Evolutionary conservation across 495 filamentous ascomycete genomes (phyloP).

Genomic region (Neurospora intermedia): DNA sequence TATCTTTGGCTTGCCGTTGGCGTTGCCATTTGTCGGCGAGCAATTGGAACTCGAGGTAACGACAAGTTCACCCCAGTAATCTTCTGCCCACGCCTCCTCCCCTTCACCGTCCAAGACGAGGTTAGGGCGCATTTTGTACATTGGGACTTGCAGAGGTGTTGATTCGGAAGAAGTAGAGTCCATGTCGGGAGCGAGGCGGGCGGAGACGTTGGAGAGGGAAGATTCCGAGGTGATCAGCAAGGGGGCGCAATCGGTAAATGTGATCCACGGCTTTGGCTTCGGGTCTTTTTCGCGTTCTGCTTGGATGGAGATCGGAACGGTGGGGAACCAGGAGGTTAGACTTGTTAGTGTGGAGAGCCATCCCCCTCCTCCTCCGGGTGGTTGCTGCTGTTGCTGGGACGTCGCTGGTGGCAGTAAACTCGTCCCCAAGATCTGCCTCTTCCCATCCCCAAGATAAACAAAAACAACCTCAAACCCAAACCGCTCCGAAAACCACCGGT

Average conservation of each 20-base stretch:
- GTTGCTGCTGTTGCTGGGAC: conserved; percentile 1
- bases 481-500: conserved; percentile 61
- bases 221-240: conserved; percentile 61
- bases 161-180: conserved; percentile 9
- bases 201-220: conserved; percentile 55
- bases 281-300: not conserved
- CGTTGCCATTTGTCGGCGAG: no score
- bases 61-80: conserved; percentile 66
- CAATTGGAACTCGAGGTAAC: conserved; percentile 16
- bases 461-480: conserved; percentile 59
- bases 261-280: conserved; percentile 33
- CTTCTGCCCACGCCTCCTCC: conserved; percentile 61
- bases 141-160: not conserved
- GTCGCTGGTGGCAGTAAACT: conserved; percentile 24
- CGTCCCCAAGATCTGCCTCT: conserved; percentile 53
- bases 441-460: conserved; percentile 56
- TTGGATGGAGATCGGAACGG: conserved; percentile 1
- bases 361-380: not conserved
- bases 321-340: not conserved
- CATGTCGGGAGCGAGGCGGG: conserved; percentile 40
- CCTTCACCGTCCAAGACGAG: conserved; percentile 57
- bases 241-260: conserved; percentile 74
- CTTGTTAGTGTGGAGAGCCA: conserved; percentile 38
- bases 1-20: not conserved
- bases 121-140: conserved; percentile 79